Base-by-base conservation (phyloP, 2,329 filamentous ascomycete species). In the Coniochaeta sp. region DNA sequence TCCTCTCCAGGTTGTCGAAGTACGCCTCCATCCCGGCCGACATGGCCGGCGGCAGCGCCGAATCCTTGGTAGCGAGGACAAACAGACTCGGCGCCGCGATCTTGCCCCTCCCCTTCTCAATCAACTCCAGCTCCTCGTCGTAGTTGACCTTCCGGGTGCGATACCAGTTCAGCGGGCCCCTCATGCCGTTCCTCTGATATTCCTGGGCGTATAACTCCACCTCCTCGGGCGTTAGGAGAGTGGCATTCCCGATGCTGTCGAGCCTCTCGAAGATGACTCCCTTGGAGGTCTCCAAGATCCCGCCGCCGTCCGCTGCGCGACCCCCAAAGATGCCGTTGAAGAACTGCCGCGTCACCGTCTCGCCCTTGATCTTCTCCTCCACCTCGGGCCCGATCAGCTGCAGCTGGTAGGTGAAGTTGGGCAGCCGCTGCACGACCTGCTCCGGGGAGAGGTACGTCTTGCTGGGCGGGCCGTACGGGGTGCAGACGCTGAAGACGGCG, bases 131-230 rank as follows among this genome's bases (percentile, higher is more conserved):
- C 69, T 97, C 95, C 64, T 97, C 91, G 44, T 90, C 82, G 70
- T 80, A 89, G 73, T 96, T 96, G 64, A 88, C 73, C 71, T 83
- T 77, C 22, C 84, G 79, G 2, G 84, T 89, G 50, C 92, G 86
- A 76, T 99, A 99, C 90, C 91, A 97, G 74, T 93, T 95, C 62
- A 91, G 78, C 17, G 91, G 90, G 0, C 91, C 91, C 64, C 87
- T 84, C 65, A 98, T 73, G 54, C 91, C 91, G 69, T 87, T 83
- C 47, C 83, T 81, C n/a, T 78, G 73, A 73, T 88, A 96, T 74
- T 92, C 81, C 32, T 83, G 74, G 19, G 85, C 85, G 72, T 97
- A 97, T 74, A 86, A 89, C 59, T 93, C 86, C 52, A 93, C 73
- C 74, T 93, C 89, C 70, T 89, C 85, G 38, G 83, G 78, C 62